Percentiles rank a stretch among this genome's conserved stretches.
Evolutionary conservation across 1,284 basidiomycete species (phyloP).

Genomic region (Chalciporus piperatoides): DNA sequence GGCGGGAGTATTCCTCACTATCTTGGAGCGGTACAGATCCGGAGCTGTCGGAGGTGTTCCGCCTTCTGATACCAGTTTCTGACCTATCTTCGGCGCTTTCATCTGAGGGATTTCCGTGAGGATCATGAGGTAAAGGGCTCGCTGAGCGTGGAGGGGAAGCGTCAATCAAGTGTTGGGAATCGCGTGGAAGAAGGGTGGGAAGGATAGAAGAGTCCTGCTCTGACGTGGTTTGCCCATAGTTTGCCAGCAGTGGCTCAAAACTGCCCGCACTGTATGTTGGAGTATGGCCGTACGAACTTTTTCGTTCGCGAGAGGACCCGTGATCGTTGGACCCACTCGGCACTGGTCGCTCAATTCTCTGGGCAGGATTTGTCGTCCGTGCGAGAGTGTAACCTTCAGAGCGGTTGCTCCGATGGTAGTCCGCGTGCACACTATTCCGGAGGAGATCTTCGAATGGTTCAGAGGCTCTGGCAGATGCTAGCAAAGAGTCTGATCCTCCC

Average conservation of each 20-base stretch:
- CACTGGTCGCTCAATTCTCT: constrained; percentile 28
- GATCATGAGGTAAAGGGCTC: constrained; percentile 17
- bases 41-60: constrained; percentile 34
- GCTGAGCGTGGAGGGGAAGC: constrained; percentile 20
- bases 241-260: constrained; percentile 59
- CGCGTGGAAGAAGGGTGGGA: constrained; percentile 44
- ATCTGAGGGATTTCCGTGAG: constrained; percentile 36
- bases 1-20: constrained; percentile 55
- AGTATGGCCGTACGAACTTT: constrained; percentile 40
- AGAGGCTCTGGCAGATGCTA: constrained; percentile 18
- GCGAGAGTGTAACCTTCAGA: constrained; percentile 42
- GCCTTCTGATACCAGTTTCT: constrained; percentile 42
- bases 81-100: constrained; percentile 41
- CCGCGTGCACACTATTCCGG: constrained; percentile 42
- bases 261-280: constrained; percentile 56
- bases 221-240: constrained; percentile 31
- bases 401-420: constrained; percentile 18
- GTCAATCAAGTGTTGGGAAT: constrained; percentile 36
- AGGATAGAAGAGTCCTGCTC: constrained; percentile 20
- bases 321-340: constrained; percentile 29
- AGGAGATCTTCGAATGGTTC: constrained; percentile 21
- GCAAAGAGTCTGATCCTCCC: constrained; percentile 33
- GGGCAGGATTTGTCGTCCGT: constrained; percentile 45
- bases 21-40: constrained; percentile 41
- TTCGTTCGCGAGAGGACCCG: constrained; percentile 38